These are phyloP conservation scores for Russula vinacea DNA, from an alignment of 768 basidiomycete genomes.

Conservation along the genomic window DNA sequence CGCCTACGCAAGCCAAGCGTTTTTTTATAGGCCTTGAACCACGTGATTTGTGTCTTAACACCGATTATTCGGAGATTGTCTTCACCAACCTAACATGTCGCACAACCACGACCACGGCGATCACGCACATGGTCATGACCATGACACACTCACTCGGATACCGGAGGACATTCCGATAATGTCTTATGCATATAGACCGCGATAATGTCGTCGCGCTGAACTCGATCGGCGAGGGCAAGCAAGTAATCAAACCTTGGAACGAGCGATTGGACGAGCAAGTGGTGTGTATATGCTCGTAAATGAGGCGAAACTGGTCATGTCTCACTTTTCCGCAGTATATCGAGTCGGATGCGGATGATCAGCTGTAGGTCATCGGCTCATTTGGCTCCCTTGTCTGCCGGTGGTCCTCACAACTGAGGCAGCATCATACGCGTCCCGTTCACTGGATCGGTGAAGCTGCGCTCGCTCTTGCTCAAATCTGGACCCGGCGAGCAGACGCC, in stretches of 20 bases:
- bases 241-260: constrained; percentile 86
- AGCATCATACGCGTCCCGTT: constrained; percentile 87
- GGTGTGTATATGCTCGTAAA: constrained; percentile 43
- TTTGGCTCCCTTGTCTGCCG: neutral
- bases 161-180: constrained; percentile 59
- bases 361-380: constrained; percentile 53
- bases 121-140: constrained; percentile 50
- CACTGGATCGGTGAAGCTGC: constrained; percentile 80
- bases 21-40: neutral
- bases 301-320: neutral
- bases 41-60: neutral
- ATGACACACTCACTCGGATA: constrained; percentile 44
- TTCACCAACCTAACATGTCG: constrained; percentile 40
- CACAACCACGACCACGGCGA: constrained; percentile 54
- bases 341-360: constrained; percentile 90
- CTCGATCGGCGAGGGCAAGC: constrained; percentile 47
- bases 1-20: neutral
- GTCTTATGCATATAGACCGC: constrained; percentile 74
- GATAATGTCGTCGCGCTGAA: constrained; percentile 81
- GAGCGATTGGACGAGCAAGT: constrained; percentile 63
- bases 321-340: constrained; percentile 50
- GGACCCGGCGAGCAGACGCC: constrained; percentile 82
- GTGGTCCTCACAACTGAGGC: neutral
- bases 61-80: neutral
- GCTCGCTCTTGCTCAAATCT: constrained; percentile 76